Base-by-base conservation (phyloP, 306 rosid species). In the Vigna hirtella region DNA sequence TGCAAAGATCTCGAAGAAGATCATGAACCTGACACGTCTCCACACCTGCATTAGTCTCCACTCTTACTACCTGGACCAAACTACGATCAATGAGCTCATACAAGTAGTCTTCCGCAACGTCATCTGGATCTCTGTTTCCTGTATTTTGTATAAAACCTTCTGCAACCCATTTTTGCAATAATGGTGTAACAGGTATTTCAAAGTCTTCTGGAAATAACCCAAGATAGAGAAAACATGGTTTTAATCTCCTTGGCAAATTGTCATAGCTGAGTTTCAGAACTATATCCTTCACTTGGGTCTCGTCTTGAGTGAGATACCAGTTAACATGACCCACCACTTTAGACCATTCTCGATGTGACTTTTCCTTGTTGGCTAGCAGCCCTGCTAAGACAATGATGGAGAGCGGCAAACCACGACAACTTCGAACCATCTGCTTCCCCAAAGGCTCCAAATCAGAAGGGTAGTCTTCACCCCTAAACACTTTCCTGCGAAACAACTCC, bases 71-170 rank as follows among this genome's bases (percentile, higher is more conserved):
- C 20, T 42, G 74, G 42, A 82, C 18, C 55, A 82, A 47, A 72
- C 77, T 82, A 63, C 78, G 78, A 63, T 71, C 78, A 53, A 82
- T 71, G 45, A 82, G 82, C 74, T 77, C 82, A 4, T 40, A 55
- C 40, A 82, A 70, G 63, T 77, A 70, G 22, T 77, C 82, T 45
- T 82, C 82, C 0, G 78, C 85, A 32, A 77, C 82, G 2, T 77
- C 78, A 43, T 71, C 48, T 11, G 47, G 32, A 18, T 66, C 48
- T 26, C 74, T 77, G 14, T 17, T 65, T 7, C 76, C 79, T 0
- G 36, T 22, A 9, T 73, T 62, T 49, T 48, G 77, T 12, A 78
- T 68, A 59, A 73, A 83, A 17, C 83, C 83, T 32, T 84, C 85
- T 0, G 73, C 73, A 9, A 79, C 73, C 83, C 79, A 79, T 28